Evolutionary conservation across 352 stramenopile genomes (phyloP).

Genomic region (Globisporangium solare): DNA sequence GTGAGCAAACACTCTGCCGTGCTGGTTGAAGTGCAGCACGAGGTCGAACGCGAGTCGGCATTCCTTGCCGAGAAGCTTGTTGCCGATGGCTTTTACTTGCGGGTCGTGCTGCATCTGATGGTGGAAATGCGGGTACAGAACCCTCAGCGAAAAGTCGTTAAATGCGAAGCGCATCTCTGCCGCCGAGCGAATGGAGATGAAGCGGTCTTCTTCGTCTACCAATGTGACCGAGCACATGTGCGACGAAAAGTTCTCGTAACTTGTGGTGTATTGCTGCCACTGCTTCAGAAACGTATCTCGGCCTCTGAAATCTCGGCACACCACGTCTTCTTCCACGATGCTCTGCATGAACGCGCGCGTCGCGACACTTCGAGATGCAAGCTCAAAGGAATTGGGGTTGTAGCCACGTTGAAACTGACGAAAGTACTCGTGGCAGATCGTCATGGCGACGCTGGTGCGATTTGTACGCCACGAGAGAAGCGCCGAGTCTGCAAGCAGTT

Average conservation of each 20-base stretch:
- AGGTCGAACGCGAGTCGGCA: slow-evolving; percentile 26
- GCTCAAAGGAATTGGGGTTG: slow-evolving; percentile 16
- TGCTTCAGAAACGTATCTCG: slow-evolving; percentile 36
- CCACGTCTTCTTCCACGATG: slow-evolving; percentile 26
- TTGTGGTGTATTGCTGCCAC: slow-evolving; percentile 57
- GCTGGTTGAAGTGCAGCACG: slow-evolving; percentile 31
- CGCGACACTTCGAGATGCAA: slow-evolving; percentile 5
- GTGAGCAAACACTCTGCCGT: slow-evolving; percentile 19
- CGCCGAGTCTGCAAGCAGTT: slow-evolving; percentile 33
- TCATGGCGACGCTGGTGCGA: slow-evolving; percentile 29
- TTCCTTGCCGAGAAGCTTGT: slow-evolving; percentile 25
- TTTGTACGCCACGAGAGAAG: slow-evolving; percentile 37
- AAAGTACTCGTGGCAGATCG: slow-evolving; percentile 42
- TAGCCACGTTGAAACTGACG: slow-evolving; percentile 36
- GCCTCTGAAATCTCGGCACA: slow-evolving; percentile 47
- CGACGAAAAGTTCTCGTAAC: slow-evolving; percentile 33
- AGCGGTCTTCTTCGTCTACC: slow-evolving; percentile 28
- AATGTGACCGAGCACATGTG: slow-evolving; percentile 23
- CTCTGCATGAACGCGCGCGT: slow-evolving; percentile 28
- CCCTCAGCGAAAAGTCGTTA: slow-evolving; percentile 34
- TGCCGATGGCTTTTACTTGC: slow-evolving; percentile 15
- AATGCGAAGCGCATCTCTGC: slow-evolving; percentile 35
- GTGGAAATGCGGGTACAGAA: slow-evolving; percentile 44
- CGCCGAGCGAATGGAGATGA: slow-evolving; percentile 31
- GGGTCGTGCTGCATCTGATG: slow-evolving; percentile 19